Evolutionary conservation across 2,329 filamentous ascomycete species (phyloP), one percentile per base, ranked within the genome.

Genomic region (Periconia digitata): DNA sequence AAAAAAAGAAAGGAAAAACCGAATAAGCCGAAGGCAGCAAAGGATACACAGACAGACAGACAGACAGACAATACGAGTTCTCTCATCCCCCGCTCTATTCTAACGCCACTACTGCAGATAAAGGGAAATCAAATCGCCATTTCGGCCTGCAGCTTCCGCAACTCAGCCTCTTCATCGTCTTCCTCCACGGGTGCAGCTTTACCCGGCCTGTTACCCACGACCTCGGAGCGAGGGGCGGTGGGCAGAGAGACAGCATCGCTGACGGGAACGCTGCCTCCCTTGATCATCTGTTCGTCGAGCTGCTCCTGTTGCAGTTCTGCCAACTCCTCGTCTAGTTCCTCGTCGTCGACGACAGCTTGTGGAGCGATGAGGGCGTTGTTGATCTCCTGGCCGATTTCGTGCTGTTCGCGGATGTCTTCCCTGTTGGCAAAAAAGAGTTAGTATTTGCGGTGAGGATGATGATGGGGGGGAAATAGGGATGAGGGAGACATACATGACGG

Each of bases 121-220:
- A n/a, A n/a, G n/a, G n/a, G 8, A 4, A 4, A 24, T 57, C 45
- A 95, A 87, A 96, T 96, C 57, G 92, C 92, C 92, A 97, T 97
- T 74, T 96, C 92, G 29, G 90, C 92, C 71, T 95, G 91, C 60
- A 99, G 74, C 76, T 94, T 96, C 73, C 87, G 84, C 67, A 97
- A 79, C 76, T 97, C 92, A 64, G 87, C 92, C 73, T 97, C 92
- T 69, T 97, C 94, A 80, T 97, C 92, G 72, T 96, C 92, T 72
- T 96, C 92, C 72, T 96, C 90, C 12, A 32, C 10, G 27, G n/a
- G n/a, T 68, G 88, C 85, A 13, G 60, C 53, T 34, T 55, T 39
- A 44, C 54, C 54, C 6, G 52, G 51, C 17, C 54, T 43, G 46
- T 66, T 66, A 51, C 56, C 59, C 50, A 59, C 59, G 46, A 59